A percentile compares a stretch with the other conserved stretches of the same genome.
Conservation (phyloP, 1,284 basidiomycete genomes). For the Anthracocystis panici-leucophaei region DNA sequence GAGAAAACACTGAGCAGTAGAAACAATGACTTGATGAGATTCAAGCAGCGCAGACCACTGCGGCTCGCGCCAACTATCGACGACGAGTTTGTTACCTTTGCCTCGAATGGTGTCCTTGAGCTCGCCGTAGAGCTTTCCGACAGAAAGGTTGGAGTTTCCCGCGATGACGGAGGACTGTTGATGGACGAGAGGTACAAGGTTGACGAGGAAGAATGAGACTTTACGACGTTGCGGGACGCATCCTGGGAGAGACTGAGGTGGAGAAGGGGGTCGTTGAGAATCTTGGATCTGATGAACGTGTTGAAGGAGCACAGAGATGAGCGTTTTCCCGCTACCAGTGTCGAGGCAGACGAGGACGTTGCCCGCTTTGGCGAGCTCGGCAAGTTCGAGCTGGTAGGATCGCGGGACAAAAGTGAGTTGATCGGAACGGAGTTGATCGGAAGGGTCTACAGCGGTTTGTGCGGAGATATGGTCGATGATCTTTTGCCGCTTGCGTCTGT, state of each 20-base stretch:
- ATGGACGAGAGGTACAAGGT: constrained; percentile 57
- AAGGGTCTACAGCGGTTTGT: constrained; percentile 25
- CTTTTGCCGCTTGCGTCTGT: constrained; percentile 14
- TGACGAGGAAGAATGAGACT: constrained; percentile 53
- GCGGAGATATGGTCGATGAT: constrained; percentile 26
- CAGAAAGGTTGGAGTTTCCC: constrained; percentile 39
- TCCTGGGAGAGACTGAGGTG: not conserved
- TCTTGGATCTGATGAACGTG: constrained; percentile 33
- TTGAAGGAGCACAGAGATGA: constrained; percentile 58
- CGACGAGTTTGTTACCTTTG: constrained; percentile 9
- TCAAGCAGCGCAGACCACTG: constrained; percentile 40
- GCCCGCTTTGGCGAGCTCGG: constrained; percentile 30
- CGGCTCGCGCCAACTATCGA: constrained; percentile 37
- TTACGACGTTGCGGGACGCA: constrained; percentile 1
- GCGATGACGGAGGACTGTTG: constrained; percentile 58
- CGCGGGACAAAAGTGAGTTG: constrained; percentile 35
- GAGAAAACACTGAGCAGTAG: constrained; percentile 56
- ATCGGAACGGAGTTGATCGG: constrained; percentile 30
- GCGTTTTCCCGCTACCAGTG: constrained; percentile 62
- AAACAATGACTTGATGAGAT: constrained; percentile 54
- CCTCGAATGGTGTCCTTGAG: constrained; percentile 29
- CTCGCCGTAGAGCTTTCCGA: constrained; percentile 52
- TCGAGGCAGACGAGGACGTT: constrained; percentile 60
- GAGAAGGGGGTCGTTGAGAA: not conserved
- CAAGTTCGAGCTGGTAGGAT: constrained; percentile 42